These are phyloP conservation scores for Biscogniauxia sp. DNA, from an alignment of 2,329 filamentous ascomycete genomes.

Conservation along the genomic window DNA sequence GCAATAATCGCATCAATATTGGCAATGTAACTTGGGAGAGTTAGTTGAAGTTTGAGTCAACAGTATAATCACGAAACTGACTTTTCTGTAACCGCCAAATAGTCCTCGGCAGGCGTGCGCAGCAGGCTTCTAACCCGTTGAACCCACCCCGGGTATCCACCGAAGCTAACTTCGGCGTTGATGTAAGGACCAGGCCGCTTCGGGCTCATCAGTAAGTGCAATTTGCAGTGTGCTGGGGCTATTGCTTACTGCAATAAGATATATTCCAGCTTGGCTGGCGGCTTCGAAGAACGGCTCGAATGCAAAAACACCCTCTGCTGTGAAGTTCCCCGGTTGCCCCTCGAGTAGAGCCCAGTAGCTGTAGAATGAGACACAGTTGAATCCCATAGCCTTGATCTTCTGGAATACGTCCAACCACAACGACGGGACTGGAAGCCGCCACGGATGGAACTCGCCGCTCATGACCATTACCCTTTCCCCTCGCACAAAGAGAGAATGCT, in stretches of 20 bases:
- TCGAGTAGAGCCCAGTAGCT: conserved; percentile 75
- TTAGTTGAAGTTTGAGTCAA: not conserved
- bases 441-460: conserved; percentile 67
- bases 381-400: conserved; percentile 77
- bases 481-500: conserved; percentile 62
- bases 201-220: not conserved
- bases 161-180: conserved; percentile 70
- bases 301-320: conserved; percentile 68
- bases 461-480: conserved; percentile 65
- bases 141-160: conserved; percentile 79
- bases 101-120: conserved; percentile 60
- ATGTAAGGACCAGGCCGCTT: conserved; percentile 64
- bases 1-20: conserved; percentile 66
- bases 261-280: conserved; percentile 69
- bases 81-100: conserved; percentile 55
- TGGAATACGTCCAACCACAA: conserved; percentile 70
- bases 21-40: conserved; percentile 51
- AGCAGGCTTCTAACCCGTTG: conserved; percentile 62
- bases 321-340: conserved; percentile 67
- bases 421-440: conserved; percentile 42
- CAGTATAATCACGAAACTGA: not conserved
- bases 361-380: conserved; percentile 78
- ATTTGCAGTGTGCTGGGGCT: not conserved
- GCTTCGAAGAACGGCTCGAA: conserved; percentile 75
- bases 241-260: conserved; percentile 54